Evolutionary conservation across 148 eudicot species (phyloP), one percentile per base, ranked within the genome.

Genomic region (Camellia granthamiana): DNA sequence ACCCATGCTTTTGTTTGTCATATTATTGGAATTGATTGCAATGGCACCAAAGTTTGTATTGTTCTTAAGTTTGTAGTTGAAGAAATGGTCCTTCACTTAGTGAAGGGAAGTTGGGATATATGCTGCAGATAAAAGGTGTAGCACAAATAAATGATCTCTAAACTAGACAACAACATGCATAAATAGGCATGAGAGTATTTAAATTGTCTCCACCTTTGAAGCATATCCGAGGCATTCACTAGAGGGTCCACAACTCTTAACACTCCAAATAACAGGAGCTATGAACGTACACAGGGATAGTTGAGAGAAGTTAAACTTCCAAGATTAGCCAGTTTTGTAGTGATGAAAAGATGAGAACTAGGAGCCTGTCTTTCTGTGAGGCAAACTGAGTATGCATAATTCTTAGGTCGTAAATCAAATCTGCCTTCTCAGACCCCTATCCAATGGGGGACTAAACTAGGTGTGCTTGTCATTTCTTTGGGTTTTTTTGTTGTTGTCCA

Each of bases 271-370:
- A 42, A 16, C 18, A 15, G 21, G 72, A 69, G 12, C 21, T 43
- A 69, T 44, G 9, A 44, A 43, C 72, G 13, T 68, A 42, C 19
- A 4, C 4, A 67, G 43, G 72, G 10, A 41, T 49, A 5, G 72
- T 68, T 30, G 8, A 21, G 69, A 16, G 72, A 16, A 6, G 16
- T 42, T 68, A 43, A 43, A 69, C 72, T 69, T 42, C 72, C 3
- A 6, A 16, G n/a, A 43, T 5, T 43, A 69, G 19, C 52, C 10
- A 8, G 16, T 42, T 68, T 46, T 5, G 51, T 41, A 44, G 46
- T 69, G 72, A 67, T 67, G 6, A 67, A 15, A 18, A 67, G 71
- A 67, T 67, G 71, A 42, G 71, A 41, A 67, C 8, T 38, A 67
- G 71, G 11, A 42, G 71, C 38, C 46, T 67, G 42, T 41, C 47